Conservation (phyloP, 345 rosid genomes). For the Salix purpurea region DNA sequence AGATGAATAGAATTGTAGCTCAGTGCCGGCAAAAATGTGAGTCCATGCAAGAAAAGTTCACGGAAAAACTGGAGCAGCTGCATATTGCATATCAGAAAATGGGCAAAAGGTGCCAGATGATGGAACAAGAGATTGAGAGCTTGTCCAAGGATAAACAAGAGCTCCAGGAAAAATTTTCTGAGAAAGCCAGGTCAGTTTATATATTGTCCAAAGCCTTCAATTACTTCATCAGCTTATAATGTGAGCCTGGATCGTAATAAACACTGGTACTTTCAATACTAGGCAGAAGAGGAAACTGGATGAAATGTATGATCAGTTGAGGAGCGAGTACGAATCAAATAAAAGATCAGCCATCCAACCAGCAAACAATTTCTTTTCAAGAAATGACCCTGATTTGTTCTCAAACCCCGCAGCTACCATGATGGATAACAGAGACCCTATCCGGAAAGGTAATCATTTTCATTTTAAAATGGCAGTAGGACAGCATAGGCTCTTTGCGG, state of each 20-base stretch:
- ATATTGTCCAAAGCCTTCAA: neutral
- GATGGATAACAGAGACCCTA: constrained; percentile 62
- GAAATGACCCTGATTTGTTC: constrained; percentile 74
- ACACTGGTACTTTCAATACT: constrained; percentile 18
- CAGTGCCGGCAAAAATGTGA: constrained; percentile 92
- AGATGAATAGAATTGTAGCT: constrained; percentile 72
- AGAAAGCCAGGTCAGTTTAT: constrained; percentile 69
- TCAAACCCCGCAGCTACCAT: constrained; percentile 47
- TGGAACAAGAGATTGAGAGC: constrained; percentile 86
- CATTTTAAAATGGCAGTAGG: neutral
- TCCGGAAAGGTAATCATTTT: constrained; percentile 60
- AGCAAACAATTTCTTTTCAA: constrained; percentile 53
- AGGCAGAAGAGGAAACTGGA: constrained; percentile 93
- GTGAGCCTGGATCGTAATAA: constrained; percentile 7
- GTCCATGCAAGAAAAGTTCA: constrained; percentile 79
- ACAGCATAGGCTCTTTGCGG: neutral
- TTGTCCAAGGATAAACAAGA: constrained; percentile 90
- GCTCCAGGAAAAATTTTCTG: constrained; percentile 90
- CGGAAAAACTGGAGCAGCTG: constrained; percentile 87
- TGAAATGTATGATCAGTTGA: constrained; percentile 93
- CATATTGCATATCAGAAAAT: constrained; percentile 87
- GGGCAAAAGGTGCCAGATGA: constrained; percentile 80
- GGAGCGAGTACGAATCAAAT: constrained; percentile 66
- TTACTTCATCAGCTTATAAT: neutral
- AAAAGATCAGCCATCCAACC: constrained; percentile 87